These are phyloP conservation scores for Stachybotrys echinatus DNA, from an alignment of 2,329 filamentous ascomycete genomes.

Conservation along the genomic window DNA sequence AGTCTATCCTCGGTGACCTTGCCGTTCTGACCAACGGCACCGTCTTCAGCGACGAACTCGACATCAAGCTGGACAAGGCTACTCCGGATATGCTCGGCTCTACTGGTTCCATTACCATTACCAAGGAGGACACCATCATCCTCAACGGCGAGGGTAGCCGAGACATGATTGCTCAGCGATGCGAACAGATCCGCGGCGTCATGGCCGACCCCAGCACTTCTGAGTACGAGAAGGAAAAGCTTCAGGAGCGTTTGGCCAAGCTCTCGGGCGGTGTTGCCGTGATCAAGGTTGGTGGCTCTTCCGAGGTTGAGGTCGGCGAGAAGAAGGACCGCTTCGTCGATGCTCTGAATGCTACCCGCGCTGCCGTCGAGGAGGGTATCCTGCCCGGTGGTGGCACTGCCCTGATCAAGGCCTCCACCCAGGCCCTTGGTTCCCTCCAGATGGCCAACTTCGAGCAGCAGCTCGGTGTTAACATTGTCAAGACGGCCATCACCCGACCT, in stretches of 20 bases:
- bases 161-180: slow-evolving; percentile 88
- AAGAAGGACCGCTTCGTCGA: slow-evolving; percentile 99
- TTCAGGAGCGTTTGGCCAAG: slow-evolving; percentile 99
- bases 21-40: slow-evolving; percentile 93
- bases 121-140: slow-evolving; percentile 99
- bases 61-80: slow-evolving; percentile 98
- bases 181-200: slow-evolving; percentile 98
- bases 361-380: slow-evolving; percentile 98
- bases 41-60: slow-evolving; percentile 97
- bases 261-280: slow-evolving; percentile 98
- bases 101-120: slow-evolving; percentile 98
- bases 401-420: slow-evolving; percentile 91
- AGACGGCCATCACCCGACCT: slow-evolving; percentile 94
- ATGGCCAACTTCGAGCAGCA: slow-evolving; percentile 97
- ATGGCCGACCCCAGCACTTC: slow-evolving; percentile 91
- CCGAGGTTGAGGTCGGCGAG: slow-evolving; percentile 97
- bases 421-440: slow-evolving; percentile 80
- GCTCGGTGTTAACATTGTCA: slow-evolving; percentile 95
- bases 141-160: slow-evolving; percentile 96
- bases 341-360: slow-evolving; percentile 94
- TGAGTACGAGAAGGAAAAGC: slow-evolving; percentile 99
- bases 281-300: slow-evolving; percentile 97
- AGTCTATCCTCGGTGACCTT: slow-evolving; percentile 97
- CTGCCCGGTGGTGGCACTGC: slow-evolving; percentile 97
- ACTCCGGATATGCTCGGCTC: slow-evolving; percentile 94